A percentile compares a stretch with the other conserved stretches of the same genome.
phyloP scores from a whole-genome alignment of 78 protist genomes.

The Tieghemostelium lacteum region DNA sequence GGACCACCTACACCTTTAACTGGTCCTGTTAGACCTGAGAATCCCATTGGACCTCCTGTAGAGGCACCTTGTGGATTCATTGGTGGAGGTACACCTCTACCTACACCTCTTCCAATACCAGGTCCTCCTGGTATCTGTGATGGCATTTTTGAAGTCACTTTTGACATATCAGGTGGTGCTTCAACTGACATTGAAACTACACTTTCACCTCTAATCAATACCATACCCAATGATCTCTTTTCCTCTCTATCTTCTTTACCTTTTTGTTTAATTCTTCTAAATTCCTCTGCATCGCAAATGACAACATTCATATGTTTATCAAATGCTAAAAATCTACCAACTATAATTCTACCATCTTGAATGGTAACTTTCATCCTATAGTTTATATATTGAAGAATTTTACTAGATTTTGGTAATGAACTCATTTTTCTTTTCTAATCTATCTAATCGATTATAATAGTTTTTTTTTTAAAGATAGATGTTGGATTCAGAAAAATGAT shows the following conservation, averaged over 20 bases:
- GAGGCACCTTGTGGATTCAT: conserved; percentile 12
- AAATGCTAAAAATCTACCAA: conserved; percentile 98
- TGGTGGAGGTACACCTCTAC: conserved; percentile 74
- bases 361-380: conserved; percentile 93
- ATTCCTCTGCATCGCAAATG: conserved; percentile 96
- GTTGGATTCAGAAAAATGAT: no score
- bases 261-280: conserved; percentile 81
- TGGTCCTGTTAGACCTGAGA: conserved; percentile 91
- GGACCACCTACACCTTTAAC: conserved; percentile 91
- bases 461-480: no score
- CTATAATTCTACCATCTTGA: conserved; percentile 90
- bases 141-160: conserved; percentile 7
- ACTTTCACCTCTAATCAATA: conserved; percentile 96
- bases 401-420: conserved; percentile 87
- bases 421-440: conserved; percentile 15
- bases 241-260: conserved; percentile 81
- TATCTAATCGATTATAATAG: no score
- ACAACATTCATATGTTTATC: conserved; percentile 99
- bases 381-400: conserved; percentile 90
- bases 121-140: conserved; percentile 85
- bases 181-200: conserved; percentile 95
- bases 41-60: conserved; percentile 7
- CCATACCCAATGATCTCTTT: conserved; percentile 94
- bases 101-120: conserved; percentile 88
- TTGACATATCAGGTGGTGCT: conserved; percentile 90